Conservation (phyloP, 2,329 filamentous ascomycete species). For the Fusarium compactum region DNA sequence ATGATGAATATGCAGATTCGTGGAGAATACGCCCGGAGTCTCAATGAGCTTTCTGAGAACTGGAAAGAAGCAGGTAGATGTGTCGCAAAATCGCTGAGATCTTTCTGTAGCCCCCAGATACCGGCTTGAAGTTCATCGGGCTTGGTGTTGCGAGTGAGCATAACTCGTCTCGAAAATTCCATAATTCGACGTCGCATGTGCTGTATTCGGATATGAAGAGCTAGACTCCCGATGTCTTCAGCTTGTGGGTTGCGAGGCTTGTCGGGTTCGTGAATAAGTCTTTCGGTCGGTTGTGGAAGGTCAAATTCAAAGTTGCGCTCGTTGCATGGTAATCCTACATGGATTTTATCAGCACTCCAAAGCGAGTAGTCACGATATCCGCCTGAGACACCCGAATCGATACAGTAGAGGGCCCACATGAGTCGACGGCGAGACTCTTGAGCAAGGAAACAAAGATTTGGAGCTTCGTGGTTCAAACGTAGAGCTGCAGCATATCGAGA, state of each 20-base stretch:
- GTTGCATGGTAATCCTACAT: constrained; percentile 57
- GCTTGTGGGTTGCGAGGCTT: constrained; percentile 54
- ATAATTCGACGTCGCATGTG: constrained; percentile 67
- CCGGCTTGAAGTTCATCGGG: constrained; percentile 58
- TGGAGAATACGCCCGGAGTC: constrained; percentile 68
- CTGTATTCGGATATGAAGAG: constrained; percentile 67
- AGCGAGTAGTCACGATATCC: constrained; percentile 61
- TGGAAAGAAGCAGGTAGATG: constrained; percentile 67
- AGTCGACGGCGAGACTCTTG: constrained; percentile 59
- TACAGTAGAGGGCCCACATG: constrained; percentile 60
- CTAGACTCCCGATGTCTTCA: constrained; percentile 67
- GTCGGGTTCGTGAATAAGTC: constrained; percentile 60
- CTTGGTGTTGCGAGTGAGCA: constrained; percentile 54
- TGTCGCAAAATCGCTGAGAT: constrained; percentile 65
- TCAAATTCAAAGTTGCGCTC: constrained; percentile 67
- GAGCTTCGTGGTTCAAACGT: constrained; percentile 58
- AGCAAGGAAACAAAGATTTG: constrained; percentile 55
- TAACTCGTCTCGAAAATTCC: constrained; percentile 63
- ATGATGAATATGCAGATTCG: constrained; percentile 69
- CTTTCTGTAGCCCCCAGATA: constrained; percentile 61
- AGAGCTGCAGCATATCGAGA: constrained; percentile 59
- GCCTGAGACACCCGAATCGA: constrained; percentile 57
- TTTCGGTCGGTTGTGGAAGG: constrained; percentile 66
- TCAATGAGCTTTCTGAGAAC: constrained; percentile 68
- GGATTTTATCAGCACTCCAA: constrained; percentile 57